Percentiles rank a stretch among this genome's conserved stretches.
Conservation (phyloP, 768 basidiomycete genomes). For the Rubroboletus pulcherrimus region DNA sequence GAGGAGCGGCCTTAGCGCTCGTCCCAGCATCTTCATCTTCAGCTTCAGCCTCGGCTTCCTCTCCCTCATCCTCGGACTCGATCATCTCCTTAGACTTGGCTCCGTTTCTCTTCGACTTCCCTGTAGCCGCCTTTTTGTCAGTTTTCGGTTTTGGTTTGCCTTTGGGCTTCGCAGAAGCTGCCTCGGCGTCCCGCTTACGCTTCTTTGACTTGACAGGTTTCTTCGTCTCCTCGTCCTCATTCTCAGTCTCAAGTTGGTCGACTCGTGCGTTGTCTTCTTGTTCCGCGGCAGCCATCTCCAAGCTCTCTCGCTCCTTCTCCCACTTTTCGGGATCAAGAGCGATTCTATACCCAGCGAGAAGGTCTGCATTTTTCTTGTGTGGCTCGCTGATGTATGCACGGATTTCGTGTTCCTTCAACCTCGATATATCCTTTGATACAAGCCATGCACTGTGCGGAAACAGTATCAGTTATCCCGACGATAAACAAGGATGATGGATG, state of each 20-base stretch:
- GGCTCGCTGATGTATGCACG: conserved; percentile 76
- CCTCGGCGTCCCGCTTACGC: conserved; percentile 63
- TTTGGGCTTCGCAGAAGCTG: conserved; percentile 36
- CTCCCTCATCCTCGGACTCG: conserved; percentile 64
- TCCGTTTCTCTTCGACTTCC: conserved; percentile 52
- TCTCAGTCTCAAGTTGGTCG: conserved; percentile 59
- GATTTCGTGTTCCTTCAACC: conserved; percentile 76
- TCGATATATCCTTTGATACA: conserved; percentile 74
- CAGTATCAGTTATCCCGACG: conserved; percentile 7
- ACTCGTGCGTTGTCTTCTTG: conserved; percentile 58
- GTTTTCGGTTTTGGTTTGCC: conserved; percentile 46
- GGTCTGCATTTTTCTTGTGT: conserved; percentile 71
- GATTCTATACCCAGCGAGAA: conserved; percentile 73
- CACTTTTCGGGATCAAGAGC: conserved; percentile 70
- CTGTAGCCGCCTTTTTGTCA: conserved; percentile 30
- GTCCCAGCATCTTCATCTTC: conserved; percentile 45
- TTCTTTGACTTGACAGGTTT: conserved; percentile 46
- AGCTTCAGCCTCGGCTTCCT: conserved; percentile 44
- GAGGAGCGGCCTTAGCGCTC: conserved; percentile 54
- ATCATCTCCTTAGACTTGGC: conserved; percentile 58
- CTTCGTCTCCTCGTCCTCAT: conserved; percentile 49
- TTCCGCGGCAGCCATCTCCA: conserved; percentile 36
- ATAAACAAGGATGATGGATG: conserved; percentile 23
- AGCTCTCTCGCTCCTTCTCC: conserved; percentile 45
- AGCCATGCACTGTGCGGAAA: conserved; percentile 71